phyloP scores from a whole-genome alignment of 805 yeast genomes.

The Teunomyces stri region DNA sequence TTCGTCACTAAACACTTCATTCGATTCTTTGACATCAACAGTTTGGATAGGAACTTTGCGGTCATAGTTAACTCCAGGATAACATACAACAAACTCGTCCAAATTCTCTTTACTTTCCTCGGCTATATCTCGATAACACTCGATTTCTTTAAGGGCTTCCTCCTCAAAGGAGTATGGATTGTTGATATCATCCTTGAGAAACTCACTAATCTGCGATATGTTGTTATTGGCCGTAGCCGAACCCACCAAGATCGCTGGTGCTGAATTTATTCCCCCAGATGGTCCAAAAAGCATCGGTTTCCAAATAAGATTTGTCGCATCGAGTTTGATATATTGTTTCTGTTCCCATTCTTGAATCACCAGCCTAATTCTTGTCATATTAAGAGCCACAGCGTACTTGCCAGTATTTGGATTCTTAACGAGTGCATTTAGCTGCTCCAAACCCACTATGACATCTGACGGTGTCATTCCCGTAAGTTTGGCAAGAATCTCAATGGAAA shows the following conservation, averaged over 20 bases:
- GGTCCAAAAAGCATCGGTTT: conserved; percentile 83
- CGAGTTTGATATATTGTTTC: conserved; percentile 52
- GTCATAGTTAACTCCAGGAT: conserved; percentile 30
- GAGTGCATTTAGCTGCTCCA: conserved; percentile 72
- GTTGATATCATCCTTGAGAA: conserved; percentile 64
- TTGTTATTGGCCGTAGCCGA: conserved; percentile 33
- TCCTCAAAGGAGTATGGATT: conserved; percentile 61
- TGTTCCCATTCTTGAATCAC: conserved; percentile 50
- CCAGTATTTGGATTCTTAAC: conserved; percentile 44
- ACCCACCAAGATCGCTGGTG: conserved; percentile 40
- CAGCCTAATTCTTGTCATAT: conserved; percentile 41
- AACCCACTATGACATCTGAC: conserved; percentile 82
- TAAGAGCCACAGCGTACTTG: conserved; percentile 53
- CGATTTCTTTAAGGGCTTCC: conserved; percentile 51
- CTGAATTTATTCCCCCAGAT: conserved; percentile 77
- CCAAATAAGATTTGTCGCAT: conserved; percentile 64
- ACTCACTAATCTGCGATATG: conserved; percentile 56
- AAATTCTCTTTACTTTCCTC: conserved; percentile 11
- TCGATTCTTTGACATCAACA: conserved; percentile 7
- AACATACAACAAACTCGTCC: conserved; percentile 29
- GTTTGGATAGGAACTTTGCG: conserved; percentile 11
- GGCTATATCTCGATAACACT: conserved; percentile 15
- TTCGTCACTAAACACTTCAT: conserved; percentile 5
- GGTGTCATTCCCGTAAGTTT: conserved; percentile 79
- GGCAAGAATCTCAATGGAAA: conserved; percentile 62